These are phyloP conservation scores for Ogataea hybrid DNA, from an alignment of 1,139 yeast genomes.

Conservation along the genomic window DNA sequence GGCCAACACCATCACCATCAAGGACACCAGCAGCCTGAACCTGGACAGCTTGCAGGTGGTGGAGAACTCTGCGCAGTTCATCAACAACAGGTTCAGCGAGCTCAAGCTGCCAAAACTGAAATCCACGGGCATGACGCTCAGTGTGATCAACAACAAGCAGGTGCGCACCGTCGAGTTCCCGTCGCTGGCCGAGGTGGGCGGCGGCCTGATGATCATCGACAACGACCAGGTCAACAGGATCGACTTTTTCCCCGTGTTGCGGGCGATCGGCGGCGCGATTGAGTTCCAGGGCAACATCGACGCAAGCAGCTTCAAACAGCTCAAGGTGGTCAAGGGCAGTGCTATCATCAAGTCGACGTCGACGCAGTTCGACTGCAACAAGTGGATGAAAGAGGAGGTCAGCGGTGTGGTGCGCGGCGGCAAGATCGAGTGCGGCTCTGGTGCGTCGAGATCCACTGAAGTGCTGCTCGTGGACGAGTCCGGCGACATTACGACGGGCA, in stretches of 20 bases:
- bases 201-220: conserved; percentile 68
- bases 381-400: conserved; percentile 47
- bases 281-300: conserved; percentile 64
- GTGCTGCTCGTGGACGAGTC: conserved; percentile 41
- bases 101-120: conserved; percentile 54
- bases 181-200: conserved; percentile 58
- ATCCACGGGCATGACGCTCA: conserved; percentile 64
- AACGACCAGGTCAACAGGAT: conserved; percentile 52
- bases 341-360: conserved; percentile 55
- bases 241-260: conserved; percentile 55
- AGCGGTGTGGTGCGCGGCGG: conserved; percentile 67
- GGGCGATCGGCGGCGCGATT: conserved; percentile 72
- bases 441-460: conserved; percentile 38
- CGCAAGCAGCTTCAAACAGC: conserved; percentile 47
- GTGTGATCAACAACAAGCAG: conserved; percentile 52
- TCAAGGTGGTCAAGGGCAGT: conserved; percentile 69
- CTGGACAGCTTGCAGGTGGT: conserved; percentile 49
- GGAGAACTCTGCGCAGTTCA: conserved; percentile 56
- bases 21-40: conserved; percentile 51
- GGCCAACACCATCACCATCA: conserved; percentile 61
- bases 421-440: conserved; percentile 55
- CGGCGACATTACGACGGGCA: conserved; percentile 35
- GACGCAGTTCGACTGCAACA: conserved; percentile 54
- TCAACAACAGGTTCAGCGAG: conserved; percentile 55
- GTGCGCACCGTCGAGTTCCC: conserved; percentile 49